phyloP scores from a whole-genome alignment of 257 asterid genomes.

The Ehretia macrophylla region DNA sequence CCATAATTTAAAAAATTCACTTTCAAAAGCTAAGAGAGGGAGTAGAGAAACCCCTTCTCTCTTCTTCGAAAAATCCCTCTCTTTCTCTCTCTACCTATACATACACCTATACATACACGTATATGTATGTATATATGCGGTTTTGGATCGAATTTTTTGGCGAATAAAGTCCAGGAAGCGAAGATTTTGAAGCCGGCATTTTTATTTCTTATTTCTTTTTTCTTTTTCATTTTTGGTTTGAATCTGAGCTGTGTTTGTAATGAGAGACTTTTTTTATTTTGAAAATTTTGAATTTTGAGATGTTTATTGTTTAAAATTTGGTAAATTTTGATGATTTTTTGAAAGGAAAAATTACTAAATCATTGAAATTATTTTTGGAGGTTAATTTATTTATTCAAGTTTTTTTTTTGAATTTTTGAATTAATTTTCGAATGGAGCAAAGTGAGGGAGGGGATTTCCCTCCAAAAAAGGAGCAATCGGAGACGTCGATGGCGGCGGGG shows the following conservation, averaged over 20 bases:
- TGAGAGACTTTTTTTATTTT: constrained; percentile 17
- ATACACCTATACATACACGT: constrained; percentile 6
- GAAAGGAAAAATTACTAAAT: constrained; percentile 8
- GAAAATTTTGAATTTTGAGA: constrained; percentile 8
- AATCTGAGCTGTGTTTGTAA: constrained; percentile 45
- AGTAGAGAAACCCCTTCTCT: constrained; percentile 36
- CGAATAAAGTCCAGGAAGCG: constrained; percentile 18
- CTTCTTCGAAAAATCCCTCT: constrained; percentile 24
- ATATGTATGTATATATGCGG: constrained; percentile 11
- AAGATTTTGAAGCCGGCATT: constrained; percentile 19
- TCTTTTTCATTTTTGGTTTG: constrained; percentile 19
- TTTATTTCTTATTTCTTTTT: constrained; percentile 13
- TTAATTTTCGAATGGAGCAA: constrained; percentile 59
- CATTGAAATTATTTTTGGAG: constrained; percentile 4
- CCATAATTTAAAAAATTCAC: constrained; percentile 61
- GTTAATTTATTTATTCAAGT: not conserved
- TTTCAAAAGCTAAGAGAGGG: constrained; percentile 91
- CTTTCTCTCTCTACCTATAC: constrained; percentile 15
- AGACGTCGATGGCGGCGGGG: constrained; percentile 20
- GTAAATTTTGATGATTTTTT: constrained; percentile 16
- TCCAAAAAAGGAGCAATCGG: constrained; percentile 54
- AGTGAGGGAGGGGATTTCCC: constrained; percentile 72
- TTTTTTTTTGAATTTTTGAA: not conserved
- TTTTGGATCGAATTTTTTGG: constrained; percentile 19
- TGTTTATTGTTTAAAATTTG: constrained; percentile 10